phyloP scores from a whole-genome alignment of 441 rosid species.

The Monsonia emarginata region DNA sequence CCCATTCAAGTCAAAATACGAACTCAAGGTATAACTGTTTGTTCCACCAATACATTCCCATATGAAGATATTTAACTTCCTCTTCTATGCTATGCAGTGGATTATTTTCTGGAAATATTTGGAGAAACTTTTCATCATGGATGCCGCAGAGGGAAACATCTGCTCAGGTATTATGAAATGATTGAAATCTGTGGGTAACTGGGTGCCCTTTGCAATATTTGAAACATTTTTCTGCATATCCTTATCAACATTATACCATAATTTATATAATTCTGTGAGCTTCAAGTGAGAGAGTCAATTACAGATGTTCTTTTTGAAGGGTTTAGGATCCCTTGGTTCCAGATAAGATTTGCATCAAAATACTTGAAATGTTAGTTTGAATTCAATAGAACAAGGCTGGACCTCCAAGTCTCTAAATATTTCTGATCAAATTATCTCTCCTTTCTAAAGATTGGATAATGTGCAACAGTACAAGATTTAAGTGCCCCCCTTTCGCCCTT shows the following conservation, averaged over 20 bases:
- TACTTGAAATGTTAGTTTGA: background rate
- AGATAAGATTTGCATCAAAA: background rate
- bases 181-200: conserved; percentile 6
- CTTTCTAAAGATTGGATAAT: background rate
- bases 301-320: too few relatives aligned
- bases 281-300: too few relatives aligned
- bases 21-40: conserved; percentile 38
- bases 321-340: background rate
- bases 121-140: conserved; percentile 84
- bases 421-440: background rate
- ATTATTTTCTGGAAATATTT: conserved; percentile 58
- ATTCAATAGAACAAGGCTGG: background rate
- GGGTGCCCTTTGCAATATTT: background rate
- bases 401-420: background rate
- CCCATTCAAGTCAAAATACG: conserved; percentile 49
- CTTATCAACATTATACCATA: background rate
- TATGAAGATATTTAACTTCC: conserved; percentile 9
- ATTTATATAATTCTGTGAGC: background rate
- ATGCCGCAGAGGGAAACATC: conserved; percentile 67
- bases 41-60: background rate
- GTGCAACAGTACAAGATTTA: background rate
- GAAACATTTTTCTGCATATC: background rate
- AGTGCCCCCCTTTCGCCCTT: background rate
- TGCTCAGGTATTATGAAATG: conserved; percentile 40
- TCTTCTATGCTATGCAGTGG: conserved; percentile 38